A percentile compares a stretch with the other conserved stretches of the same genome.
phyloP scores from a whole-genome alignment of 176 grass and related monocot genomes.

The Luzula sylvatica region DNA sequence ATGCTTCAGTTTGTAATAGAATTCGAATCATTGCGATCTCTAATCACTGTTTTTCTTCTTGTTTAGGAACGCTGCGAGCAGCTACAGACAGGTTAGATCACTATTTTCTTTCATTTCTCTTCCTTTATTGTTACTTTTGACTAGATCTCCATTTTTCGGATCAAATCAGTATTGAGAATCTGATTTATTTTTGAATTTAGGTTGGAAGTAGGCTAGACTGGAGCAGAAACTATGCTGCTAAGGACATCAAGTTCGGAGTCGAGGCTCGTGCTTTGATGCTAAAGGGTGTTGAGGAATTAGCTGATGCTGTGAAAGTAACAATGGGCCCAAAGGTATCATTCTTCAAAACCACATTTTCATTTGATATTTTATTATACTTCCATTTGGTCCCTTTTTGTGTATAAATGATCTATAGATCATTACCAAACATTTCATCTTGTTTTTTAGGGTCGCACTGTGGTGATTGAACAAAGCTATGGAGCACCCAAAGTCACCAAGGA shows the following conservation, averaged over 20 bases:
- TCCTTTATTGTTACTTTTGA: neutral
- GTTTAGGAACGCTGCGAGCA: conserved; percentile 53
- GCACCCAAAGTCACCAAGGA: conserved; percentile 98
- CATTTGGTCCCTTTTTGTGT: neutral
- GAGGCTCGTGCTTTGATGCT: conserved; percentile 94
- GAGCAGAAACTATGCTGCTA: conserved; percentile 93
- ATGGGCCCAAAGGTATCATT: conserved; percentile 91
- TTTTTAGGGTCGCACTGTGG: conserved; percentile 69
- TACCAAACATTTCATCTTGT: neutral
- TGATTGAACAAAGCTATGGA: conserved; percentile 95
- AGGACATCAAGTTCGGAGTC: conserved; percentile 94
- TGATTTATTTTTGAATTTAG: conserved; percentile 26
- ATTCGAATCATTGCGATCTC: neutral
- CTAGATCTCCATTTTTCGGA: neutral
- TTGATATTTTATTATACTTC: neutral
- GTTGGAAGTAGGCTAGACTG: conserved; percentile 76
- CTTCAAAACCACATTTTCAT: neutral
- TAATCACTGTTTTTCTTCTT: conserved; percentile 18
- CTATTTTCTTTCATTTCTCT: neutral
- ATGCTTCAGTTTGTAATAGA: conserved; percentile 1
- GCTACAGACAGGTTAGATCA: conserved; percentile 45
- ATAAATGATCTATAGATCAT: neutral
- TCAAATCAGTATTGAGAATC: neutral
- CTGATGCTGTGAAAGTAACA: conserved; percentile 92
- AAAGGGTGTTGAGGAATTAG: conserved; percentile 82